Percentiles rank a stretch among this genome's conserved stretches.
These are phyloP conservation scores for Lentinula raphanica DNA, from an alignment of 768 basidiomycete genomes.

Conservation along the genomic window DNA sequence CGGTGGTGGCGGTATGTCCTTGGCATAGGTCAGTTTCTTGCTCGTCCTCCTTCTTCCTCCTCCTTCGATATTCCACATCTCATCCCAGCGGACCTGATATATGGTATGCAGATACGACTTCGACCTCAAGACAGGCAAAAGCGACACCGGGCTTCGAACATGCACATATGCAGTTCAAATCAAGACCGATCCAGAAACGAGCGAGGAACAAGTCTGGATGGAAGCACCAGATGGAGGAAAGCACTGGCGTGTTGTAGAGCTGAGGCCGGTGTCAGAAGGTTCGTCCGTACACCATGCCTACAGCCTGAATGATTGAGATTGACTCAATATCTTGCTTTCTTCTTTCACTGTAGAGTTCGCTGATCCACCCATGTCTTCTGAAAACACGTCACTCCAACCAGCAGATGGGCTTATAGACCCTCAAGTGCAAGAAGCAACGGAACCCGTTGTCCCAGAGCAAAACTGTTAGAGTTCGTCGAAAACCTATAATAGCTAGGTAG, in stretches of 20 bases:
- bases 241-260: constrained; percentile 61
- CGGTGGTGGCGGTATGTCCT: constrained; percentile 64
- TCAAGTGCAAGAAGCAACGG: constrained; percentile 19
- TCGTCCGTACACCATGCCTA: background rate
- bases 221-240: constrained; percentile 49
- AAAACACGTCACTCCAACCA: background rate
- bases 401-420: background rate
- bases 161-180: constrained; percentile 64
- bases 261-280: constrained; percentile 74
- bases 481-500: no score
- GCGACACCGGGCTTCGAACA: constrained; percentile 62
- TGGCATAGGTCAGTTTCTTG: constrained; percentile 57
- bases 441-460: constrained; percentile 44
- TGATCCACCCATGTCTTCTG: constrained; percentile 48
- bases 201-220: constrained; percentile 46
- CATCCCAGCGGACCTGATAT: no score
- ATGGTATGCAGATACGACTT: constrained; percentile 82
- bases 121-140: constrained; percentile 62
- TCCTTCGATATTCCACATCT: background rate
- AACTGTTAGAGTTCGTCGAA: no score
- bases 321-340: no score
- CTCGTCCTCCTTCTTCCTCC: background rate
- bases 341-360: constrained; percentile 46
- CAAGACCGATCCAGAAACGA: constrained; percentile 30
- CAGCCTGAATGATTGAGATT: background rate